Conservation (phyloP, 345 rosid species). For the Jatropha curcas region DNA sequence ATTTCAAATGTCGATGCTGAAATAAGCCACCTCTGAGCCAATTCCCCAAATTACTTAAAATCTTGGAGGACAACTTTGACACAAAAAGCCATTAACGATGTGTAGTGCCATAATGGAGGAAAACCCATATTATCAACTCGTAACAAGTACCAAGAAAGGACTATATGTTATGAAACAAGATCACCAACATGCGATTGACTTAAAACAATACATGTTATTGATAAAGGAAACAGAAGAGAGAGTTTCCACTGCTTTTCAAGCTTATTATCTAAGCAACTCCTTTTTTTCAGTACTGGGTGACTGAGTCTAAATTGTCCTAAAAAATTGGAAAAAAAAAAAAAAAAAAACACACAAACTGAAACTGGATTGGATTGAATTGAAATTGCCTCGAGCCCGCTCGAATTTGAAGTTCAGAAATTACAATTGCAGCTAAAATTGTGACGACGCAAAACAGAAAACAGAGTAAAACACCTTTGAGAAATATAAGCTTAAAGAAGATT, state of each 20-base stretch:
- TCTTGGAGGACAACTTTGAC: not conserved
- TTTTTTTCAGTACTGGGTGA: too few relatives aligned
- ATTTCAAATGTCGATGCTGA: not conserved
- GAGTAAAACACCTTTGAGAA: conserved; percentile 70
- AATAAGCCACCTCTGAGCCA: not conserved
- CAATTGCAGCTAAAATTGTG: not conserved
- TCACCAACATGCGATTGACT: not conserved
- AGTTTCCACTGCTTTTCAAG: not conserved
- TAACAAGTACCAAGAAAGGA: not conserved
- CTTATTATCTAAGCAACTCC: not conserved
- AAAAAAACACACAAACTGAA: not conserved
- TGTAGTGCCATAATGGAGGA: not conserved
- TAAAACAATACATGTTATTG: not conserved
- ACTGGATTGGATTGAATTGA: too few relatives aligned
- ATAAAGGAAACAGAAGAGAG: not conserved
- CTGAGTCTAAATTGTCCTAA: not conserved
- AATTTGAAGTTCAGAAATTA: conserved; percentile 7
- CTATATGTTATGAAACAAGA: not conserved
- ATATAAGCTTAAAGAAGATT: conserved; percentile 74
- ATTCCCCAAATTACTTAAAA: not conserved
- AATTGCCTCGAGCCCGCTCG: not conserved
- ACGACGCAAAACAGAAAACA: conserved; percentile 2
- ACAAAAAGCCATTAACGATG: not conserved
- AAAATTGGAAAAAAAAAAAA: too few relatives aligned
- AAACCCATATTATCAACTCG: not conserved